These are phyloP conservation scores for Vinca minor DNA, from an alignment of 257 asterid species.

Conservation along the genomic window DNA sequence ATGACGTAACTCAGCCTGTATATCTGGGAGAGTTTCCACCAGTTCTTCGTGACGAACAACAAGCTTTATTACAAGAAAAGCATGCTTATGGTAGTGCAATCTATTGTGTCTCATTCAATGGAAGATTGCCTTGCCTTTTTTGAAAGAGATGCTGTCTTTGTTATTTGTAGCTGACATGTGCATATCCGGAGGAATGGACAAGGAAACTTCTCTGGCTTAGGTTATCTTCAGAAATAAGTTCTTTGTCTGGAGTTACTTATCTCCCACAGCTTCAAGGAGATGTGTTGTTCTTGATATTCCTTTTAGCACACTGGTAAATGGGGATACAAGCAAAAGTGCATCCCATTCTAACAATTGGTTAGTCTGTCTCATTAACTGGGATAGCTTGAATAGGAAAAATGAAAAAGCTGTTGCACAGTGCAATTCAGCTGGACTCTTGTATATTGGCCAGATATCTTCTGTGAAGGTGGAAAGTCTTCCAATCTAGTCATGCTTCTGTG, in stretches of 20 bases:
- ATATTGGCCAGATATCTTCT: slow-evolving; percentile 71
- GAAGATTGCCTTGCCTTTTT: slow-evolving; percentile 1
- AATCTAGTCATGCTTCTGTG: slow-evolving; percentile 33
- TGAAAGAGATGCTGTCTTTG: slow-evolving; percentile 11
- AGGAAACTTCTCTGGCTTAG: slow-evolving; percentile 76
- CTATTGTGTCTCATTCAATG: not conserved
- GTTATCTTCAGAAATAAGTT: slow-evolving; percentile 51
- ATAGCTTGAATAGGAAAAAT: slow-evolving; percentile 32
- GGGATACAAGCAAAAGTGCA: slow-evolving; percentile 29
- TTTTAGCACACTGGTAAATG: slow-evolving; percentile 32
- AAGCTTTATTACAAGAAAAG: slow-evolving; percentile 36
- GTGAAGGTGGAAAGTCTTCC: slow-evolving; percentile 37
- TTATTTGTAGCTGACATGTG: slow-evolving; percentile 46
- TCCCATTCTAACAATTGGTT: slow-evolving; percentile 53
- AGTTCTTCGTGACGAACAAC: slow-evolving; percentile 78
- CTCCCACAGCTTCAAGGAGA: slow-evolving; percentile 49
- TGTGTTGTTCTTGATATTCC: slow-evolving; percentile 63
- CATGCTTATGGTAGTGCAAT: slow-evolving; percentile 49
- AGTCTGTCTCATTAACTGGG: slow-evolving; percentile 63
- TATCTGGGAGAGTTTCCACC: slow-evolving; percentile 87
- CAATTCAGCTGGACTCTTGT: slow-evolving; percentile 55
- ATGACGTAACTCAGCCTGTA: slow-evolving; percentile 55
- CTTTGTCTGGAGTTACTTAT: slow-evolving; percentile 72
- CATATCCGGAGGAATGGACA: slow-evolving; percentile 83
- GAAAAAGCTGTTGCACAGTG: slow-evolving; percentile 28